Evolutionary conservation across 495 filamentous ascomycete species (phyloP), one percentile per base, ranked within the genome.

Genomic region (Eremomyces bilateralis): DNA sequence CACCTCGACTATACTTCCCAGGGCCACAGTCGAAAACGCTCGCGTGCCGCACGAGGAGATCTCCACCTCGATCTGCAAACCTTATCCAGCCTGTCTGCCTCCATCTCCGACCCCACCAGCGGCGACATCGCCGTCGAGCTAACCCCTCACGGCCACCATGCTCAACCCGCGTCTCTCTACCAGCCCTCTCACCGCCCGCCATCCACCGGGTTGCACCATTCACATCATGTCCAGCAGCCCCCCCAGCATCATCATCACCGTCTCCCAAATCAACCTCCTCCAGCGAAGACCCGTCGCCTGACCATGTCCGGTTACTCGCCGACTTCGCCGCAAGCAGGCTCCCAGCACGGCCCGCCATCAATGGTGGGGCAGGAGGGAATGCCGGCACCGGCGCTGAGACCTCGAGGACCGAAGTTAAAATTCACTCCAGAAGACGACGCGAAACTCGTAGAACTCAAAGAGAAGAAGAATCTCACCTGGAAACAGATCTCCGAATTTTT

Each of bases 401-500:
- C 82, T 10, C 69, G 71, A 36, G 80, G 78, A 3, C 80, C 81
- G 13, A 90, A 90, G 53, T 56, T 85, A 38, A 90, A 85, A 45
- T 92, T 91, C 46, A 90, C 81, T 1, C 70, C 77, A 28, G 80
- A 85, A 53, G 82, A 92, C 48, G 83, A 93, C 53, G 66, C 69
- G 33, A 57, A 85, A 33, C 57, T 93, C 25, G 69, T 91, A 15
- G 79, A 85, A 39, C 58, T 93, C 34, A 93, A 93, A 53, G 83
- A 93, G 55, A 80, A 83, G 40, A 85, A 83, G 51, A 76, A 76
- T 43, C 63, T 93, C 44, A 82, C 83, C 5, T 93, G 83, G 83
- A 90, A 88, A 50, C 82, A 93, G 62, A 91, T 93, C 43, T 76
- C 79, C 36, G 81, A 90, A 46, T 91, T 85, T 56, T 91, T 93